Conservation (phyloP, 73 alveolate genomes). For the Paramecium primaurelia region DNA sequence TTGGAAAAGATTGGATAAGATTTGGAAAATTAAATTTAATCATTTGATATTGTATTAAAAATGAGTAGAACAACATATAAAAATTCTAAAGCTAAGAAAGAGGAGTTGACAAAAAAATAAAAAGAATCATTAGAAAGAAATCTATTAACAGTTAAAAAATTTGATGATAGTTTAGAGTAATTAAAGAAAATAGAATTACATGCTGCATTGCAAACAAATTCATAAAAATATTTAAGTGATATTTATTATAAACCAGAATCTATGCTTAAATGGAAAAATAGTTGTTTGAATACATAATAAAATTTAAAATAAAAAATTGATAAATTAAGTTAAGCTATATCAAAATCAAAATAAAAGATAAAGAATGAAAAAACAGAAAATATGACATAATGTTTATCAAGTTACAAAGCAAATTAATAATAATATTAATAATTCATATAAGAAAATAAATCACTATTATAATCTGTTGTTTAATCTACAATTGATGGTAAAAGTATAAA, state of each 20-base stretch:
- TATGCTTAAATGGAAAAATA: slow-evolving; percentile 14
- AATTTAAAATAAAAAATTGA: neutral
- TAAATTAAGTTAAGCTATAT: neutral
- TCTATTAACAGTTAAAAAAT: neutral
- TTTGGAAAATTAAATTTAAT: slow-evolving; percentile 24
- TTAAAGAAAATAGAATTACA: slow-evolving; percentile 9
- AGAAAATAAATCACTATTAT: slow-evolving; percentile 2
- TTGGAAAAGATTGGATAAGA: neutral
- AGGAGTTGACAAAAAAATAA: neutral
- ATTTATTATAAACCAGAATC: slow-evolving; percentile 14
- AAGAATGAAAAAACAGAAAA: slow-evolving; percentile 4
- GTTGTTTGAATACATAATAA: neutral
- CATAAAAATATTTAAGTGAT: neutral
- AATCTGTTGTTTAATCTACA: slow-evolving; percentile 22
- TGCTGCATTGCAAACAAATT: neutral
- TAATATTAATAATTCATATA: neutral
- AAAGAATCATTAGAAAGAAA: slow-evolving; percentile 3
- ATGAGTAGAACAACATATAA: neutral
- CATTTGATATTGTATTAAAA: slow-evolving; percentile 1
- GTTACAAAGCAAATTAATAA: neutral
- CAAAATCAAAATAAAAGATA: neutral
- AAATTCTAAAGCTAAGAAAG: neutral
- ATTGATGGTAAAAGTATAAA: neutral
- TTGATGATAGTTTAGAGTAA: slow-evolving; percentile 1
- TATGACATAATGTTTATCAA: neutral